Evolutionary conservation across 1,284 basidiomycete genomes (phyloP), one percentile per base, ranked within the genome.

Genomic region (Austroboletus sp.): DNA sequence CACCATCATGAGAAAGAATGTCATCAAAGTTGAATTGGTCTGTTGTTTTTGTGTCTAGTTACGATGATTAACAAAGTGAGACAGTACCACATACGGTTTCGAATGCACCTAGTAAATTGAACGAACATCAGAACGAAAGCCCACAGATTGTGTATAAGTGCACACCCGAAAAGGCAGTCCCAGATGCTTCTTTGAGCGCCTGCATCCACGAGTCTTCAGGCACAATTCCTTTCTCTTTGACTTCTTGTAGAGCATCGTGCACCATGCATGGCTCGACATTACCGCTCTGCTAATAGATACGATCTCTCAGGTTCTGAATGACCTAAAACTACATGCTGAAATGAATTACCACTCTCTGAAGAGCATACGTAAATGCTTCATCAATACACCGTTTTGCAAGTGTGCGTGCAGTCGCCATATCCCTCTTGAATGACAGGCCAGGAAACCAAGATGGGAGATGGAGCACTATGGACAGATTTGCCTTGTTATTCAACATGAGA

Each of bases 1-100:
- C 7, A 60, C 42, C 60, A 71, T 66, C 32, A 60, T 57, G 9
- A 70, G 46, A 19, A 70, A 53, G 37, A 68, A 63, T 3, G 55
- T 53, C 51, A 47, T 40, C 17, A 54, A 3, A 6, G 16, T 21
- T 0, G 44, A 9, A n/a, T 26, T 26, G 1, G 52, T 44, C 52
- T 53, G 19, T 23, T n/a, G 10, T 17, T 31, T 0, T 12, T 21
- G 13, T 4, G 3, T 12, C 40, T 3, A 40, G 13, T 3, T 3
- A 6, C 13, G 0, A 11, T 16, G 8, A 3, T 21, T 3, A 33
- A 17, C 1, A 29, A 6, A 11, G 19, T 6, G 15, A n/a, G n/a
- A n/a, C n/a, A n/a, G n/a, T 25, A 2, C 31, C 19, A 32, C 50
- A 1, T 7, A 56, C 54, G 6, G 43, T 45, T 15, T 54, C 54